phyloP scores from a whole-genome alignment of 768 basidiomycete genomes.

The Hericium coralloides region DNA sequence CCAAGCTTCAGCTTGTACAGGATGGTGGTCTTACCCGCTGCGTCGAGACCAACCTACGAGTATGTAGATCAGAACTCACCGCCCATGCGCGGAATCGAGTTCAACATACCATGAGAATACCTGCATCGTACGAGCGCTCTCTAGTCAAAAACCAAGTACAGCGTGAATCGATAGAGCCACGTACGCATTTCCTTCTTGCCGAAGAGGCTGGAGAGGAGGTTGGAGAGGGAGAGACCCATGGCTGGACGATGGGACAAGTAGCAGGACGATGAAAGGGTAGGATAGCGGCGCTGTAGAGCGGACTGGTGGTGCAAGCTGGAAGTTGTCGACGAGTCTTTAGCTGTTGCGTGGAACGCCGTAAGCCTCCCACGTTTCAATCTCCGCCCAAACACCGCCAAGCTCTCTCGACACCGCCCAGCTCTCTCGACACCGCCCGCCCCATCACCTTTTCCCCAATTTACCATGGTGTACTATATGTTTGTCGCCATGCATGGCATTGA shows the following conservation, averaged over 20 bases:
- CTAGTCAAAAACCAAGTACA: constrained; percentile 14
- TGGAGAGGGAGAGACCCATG: constrained; percentile 78
- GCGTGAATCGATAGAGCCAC: constrained; percentile 29
- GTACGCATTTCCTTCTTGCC: constrained; percentile 99
- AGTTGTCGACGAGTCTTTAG: background rate
- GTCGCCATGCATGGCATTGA: no score
- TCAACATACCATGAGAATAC: constrained; percentile 84
- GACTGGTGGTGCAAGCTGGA: constrained; percentile 8
- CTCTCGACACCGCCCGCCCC: background rate
- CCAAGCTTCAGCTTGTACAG: constrained; percentile 99
- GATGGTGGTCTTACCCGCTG: constrained; percentile 97
- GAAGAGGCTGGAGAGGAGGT: constrained; percentile 74
- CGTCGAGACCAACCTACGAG: constrained; percentile 91
- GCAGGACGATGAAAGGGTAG: background rate
- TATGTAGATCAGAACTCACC: background rate
- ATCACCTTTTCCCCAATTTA: background rate
- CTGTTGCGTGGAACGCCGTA: background rate
- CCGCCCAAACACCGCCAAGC: background rate
- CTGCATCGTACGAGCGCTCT: constrained; percentile 35
- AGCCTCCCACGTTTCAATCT: constrained; percentile 6
- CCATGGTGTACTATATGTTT: no score
- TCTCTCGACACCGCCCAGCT: background rate
- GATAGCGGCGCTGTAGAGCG: background rate
- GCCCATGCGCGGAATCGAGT: background rate
- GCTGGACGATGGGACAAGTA: background rate